Conservation (phyloP, 441 rosid species). For the Adansonia gregorii region DNA sequence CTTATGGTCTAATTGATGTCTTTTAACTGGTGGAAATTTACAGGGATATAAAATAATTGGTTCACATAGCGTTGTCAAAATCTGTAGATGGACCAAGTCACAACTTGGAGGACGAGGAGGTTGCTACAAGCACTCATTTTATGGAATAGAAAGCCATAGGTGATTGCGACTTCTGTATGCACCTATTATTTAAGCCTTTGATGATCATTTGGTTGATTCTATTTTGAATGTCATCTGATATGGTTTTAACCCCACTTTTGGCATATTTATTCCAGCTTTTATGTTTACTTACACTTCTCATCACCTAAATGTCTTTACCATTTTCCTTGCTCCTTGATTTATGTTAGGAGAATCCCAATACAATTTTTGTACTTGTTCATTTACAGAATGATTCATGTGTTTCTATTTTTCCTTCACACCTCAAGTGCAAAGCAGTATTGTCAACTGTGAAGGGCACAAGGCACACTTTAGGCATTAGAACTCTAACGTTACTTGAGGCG, state of each 20-base stretch:
- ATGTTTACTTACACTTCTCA: not conserved
- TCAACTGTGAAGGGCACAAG: not conserved
- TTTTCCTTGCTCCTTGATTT: not conserved
- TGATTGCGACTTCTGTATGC: conserved; percentile 31
- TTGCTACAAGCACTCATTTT: conserved; percentile 96
- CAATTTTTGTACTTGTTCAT: not conserved
- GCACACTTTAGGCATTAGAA: not conserved
- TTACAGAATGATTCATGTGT: not conserved
- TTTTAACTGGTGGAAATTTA: conserved; percentile 34
- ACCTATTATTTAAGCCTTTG: not conserved
- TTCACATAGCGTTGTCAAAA: conserved; percentile 95
- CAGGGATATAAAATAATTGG: conserved; percentile 97
- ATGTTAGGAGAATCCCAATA: not conserved
- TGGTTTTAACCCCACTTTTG: not conserved
- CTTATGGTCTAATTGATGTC: conserved; percentile 8
- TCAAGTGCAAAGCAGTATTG: not conserved
- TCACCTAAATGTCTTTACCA: not conserved
- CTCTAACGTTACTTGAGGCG: not conserved
- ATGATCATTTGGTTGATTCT: not conserved
- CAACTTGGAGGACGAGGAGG: conserved; percentile 99
- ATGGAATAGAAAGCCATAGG: conserved; percentile 99
- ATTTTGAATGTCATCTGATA: not conserved
- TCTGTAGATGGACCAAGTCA: conserved; percentile 98
- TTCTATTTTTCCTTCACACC: not conserved
- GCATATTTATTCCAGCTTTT: not conserved